Evolutionary conservation across 2,329 filamentous ascomycete species (phyloP).

Genomic region (Claviceps citrina): DNA sequence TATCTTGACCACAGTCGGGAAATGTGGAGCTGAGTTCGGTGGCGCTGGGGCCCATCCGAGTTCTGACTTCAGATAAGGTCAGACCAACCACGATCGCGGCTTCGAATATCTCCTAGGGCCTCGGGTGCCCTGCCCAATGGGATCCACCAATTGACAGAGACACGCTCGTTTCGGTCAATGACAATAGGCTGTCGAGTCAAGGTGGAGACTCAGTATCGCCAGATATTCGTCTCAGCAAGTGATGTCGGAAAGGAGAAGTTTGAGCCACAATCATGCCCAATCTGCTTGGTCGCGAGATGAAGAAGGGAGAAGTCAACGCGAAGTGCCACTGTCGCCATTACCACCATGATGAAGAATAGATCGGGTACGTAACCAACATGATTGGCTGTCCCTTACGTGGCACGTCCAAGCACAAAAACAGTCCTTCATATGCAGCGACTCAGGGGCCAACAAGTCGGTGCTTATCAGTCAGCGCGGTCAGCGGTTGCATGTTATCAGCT

Average conservation of each 20-base stretch:
- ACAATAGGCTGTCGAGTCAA: too few species aligned
- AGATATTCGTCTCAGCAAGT: neutral
- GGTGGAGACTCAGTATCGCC: too few species aligned
- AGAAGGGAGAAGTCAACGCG: neutral
- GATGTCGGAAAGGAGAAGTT: too few species aligned
- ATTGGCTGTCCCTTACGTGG: neutral
- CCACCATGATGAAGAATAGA: neutral
- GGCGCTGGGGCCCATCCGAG: neutral
- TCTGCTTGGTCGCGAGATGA: neutral
- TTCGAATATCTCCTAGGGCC: neutral
- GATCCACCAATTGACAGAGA: neutral
- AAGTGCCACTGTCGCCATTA: too few species aligned
- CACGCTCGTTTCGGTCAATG: neutral
- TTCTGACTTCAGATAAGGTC: constrained; percentile 2
- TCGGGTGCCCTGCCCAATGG: neutral
- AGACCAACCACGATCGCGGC: constrained; percentile 2
- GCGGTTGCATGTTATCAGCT: neutral
- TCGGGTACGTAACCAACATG: neutral
- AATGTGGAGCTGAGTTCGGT: neutral
- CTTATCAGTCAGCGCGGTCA: constrained; percentile 2
- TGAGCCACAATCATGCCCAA: neutral
- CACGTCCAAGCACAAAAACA: neutral
- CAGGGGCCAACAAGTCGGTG: neutral
- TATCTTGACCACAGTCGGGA: neutral
- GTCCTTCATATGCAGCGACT: neutral